Evolutionary conservation across 2,329 filamentous ascomycete genomes (phyloP), one percentile per base, ranked within the genome.

Genomic region (Rachicladosporium sp.): DNA sequence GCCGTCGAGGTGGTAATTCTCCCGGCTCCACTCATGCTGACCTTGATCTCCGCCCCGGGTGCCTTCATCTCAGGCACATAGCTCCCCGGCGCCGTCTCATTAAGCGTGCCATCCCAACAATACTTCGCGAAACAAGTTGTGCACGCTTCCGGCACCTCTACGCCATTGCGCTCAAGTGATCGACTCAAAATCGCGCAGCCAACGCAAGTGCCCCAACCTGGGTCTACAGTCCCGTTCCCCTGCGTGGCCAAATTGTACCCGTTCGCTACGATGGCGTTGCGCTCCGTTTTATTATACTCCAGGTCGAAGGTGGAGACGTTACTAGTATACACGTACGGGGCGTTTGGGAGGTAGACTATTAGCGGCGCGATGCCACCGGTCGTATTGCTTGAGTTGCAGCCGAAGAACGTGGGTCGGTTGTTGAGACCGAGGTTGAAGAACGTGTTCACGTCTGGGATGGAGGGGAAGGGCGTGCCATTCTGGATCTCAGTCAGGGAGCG

Each of bases 31-130:
- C 45, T 45, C 15, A 36, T 42, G 11, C 40, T 27, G 10, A 50
- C 36, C 29, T 31, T 35, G 12, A 29, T 31, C 8, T 41, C 39
- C 23, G 9, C 30, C 3, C 23, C 23, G 4, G 23, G 23, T 15
- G 57, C 32, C 44, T 56, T 54, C 41, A 55, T 47, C 29, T 42
- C 38, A 8, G 55, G 55, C 11, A 44, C 42, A 33, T 56, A 58
- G 33, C 39, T 42, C 2, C 36, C 40, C 8, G 53, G 50, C 31
- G 42, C 30, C 4, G 40, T 45, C 9, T 41, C 19, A 38, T 71
- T 63, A 5, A 64, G 42, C 1, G 74, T 83, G n/a, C 91, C 91
- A 58, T 95, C 75, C 91, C 91, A 98, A 72, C 91, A 98, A 66
- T 95, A 95, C 12, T 67, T 62, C 9, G 67, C 49, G 61, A 95